Base-by-base conservation (phyloP, 257 asterid genomes). In the Rauvolfia tetraphylla region DNA sequence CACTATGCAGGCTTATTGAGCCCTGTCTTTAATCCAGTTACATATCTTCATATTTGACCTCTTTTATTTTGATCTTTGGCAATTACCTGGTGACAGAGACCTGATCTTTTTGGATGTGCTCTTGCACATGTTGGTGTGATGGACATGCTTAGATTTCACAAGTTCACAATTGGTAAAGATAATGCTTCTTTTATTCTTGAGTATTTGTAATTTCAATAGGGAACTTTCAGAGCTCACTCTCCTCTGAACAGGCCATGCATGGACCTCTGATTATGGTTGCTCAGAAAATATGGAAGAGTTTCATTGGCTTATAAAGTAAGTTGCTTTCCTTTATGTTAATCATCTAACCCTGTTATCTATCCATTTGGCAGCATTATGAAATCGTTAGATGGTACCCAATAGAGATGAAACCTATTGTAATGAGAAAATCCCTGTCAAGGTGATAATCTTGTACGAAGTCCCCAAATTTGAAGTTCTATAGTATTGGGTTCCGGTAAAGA, bases 101-200 rank as follows among this genome's bases (percentile, higher is more conserved):
- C 99, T 78, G 98, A 93, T 90, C 95, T 95, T 29, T 95, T 89
- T 77, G 97, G 98, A 11, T 95, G 99, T 80, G 99, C 97, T 74
- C 93, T 93, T 71, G 97, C 97, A 77, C 99, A 95, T 86, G 98
- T 91, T 86, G 99, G 98, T 75, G 99, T 95, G 27, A 95, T 91
- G 98, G 98, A 95, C 86, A 93, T 95, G 99, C 92, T 95, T 56
- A 91, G 99, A 76, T 95, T 95, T 81, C 99, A 95, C 89, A 93
- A 90, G 84, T 95, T 95, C 74, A 95, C 99, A 38, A 95, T 95
- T 63, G 99, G 99, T 95, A 72, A 71, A 83, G 91, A 53, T 17
- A 23, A 53, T 11, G 20, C 20, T 17, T 71, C 7, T 49, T 73
- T 39, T 3, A 15, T 6, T 22, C 51, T 25, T 31, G 38, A n/a